Evolutionary conservation across 257 asterid genomes (phyloP).

Genomic region (Craterostigma plantagineum): DNA sequence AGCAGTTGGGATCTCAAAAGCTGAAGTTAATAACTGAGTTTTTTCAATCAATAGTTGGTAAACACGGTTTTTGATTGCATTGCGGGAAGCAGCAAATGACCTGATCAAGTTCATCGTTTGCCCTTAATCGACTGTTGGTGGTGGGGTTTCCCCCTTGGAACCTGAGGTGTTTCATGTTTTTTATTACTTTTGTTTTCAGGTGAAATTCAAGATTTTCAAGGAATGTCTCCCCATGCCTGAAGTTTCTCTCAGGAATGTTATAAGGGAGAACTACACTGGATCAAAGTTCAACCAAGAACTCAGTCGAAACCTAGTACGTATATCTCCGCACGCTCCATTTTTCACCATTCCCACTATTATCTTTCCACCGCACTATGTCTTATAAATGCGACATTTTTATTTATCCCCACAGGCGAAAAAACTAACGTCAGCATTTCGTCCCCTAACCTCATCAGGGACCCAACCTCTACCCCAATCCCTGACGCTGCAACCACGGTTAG

Average conservation of each 20-base stretch:
- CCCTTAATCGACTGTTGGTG: conserved; percentile 1
- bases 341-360: too few species aligned
- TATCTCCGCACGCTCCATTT: background rate
- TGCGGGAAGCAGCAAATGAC: too few species aligned
- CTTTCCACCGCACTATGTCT: too few species aligned
- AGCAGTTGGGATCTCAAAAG: background rate
- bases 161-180: conserved; percentile 7
- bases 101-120: too few species aligned
- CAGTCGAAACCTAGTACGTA: conserved; percentile 37
- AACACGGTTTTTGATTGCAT: too few species aligned
- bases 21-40: background rate
- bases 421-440: too few species aligned
- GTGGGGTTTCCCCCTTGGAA: conserved; percentile 4
- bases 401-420: too few species aligned
- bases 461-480: too few species aligned
- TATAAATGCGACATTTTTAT: too few species aligned
- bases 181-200: conserved; percentile 22
- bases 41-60: too few species aligned
- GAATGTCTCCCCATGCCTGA: conserved; percentile 65
- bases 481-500: too few species aligned
- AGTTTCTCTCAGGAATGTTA: conserved; percentile 27
- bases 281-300: conserved; percentile 61
- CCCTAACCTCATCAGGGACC: too few species aligned
- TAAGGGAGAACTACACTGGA: conserved; percentile 44
- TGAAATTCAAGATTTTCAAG: conserved; percentile 38